Conservation (phyloP, 106 monocot species). For the Chionographis japonica region DNA sequence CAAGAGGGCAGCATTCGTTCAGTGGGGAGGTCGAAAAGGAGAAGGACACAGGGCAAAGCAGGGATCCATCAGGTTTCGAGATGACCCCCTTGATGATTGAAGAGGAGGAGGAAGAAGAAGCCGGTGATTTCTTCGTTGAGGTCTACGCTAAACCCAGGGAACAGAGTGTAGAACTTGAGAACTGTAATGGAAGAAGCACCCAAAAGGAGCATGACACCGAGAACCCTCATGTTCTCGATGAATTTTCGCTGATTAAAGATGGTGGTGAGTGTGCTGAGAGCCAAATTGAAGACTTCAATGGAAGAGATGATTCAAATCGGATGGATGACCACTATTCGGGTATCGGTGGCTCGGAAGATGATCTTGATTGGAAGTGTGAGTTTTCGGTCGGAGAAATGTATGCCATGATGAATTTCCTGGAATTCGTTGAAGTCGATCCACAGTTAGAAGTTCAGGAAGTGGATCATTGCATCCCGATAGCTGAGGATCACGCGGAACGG, state of each 20-base stretch:
- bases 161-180: neutral
- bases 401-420: conserved; percentile 21
- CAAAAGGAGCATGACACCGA: neutral
- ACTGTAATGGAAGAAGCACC: neutral
- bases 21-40: conserved; percentile 13
- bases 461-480: neutral
- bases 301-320: neutral
- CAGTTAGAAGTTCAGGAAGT: conserved; percentile 4
- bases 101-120: conserved; percentile 7
- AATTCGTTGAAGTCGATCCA: conserved; percentile 26
- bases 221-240: too few relatives aligned
- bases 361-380: conserved; percentile 23
- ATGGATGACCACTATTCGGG: conserved; percentile 8
- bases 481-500: conserved; percentile 6
- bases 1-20: conserved; percentile 23
- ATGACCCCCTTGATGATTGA: conserved; percentile 10
- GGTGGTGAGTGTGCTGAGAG: neutral
- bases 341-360: conserved; percentile 14
- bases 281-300: neutral
- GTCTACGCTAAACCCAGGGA: conserved; percentile 24
- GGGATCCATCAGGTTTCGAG: neutral
- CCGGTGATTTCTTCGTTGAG: conserved; percentile 54
- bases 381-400: conserved; percentile 39
- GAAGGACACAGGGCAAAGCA: neutral
- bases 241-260: neutral